A percentile compares a stretch with the other conserved stretches of the same genome.
These are phyloP conservation scores for Solanum boliviense DNA, from an alignment of 257 asterid genomes.

Conservation along the genomic window DNA sequence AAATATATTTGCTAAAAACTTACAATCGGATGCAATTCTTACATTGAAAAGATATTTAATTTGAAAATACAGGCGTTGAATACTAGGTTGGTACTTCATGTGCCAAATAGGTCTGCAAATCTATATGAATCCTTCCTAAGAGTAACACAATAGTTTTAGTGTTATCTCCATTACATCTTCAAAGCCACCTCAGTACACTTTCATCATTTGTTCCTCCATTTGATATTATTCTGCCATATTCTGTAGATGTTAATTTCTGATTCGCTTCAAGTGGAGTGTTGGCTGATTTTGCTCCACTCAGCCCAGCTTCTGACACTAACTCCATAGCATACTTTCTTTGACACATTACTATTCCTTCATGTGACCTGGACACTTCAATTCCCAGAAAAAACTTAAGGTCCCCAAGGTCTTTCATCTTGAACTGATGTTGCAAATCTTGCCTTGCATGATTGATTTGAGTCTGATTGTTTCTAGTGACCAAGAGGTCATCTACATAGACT, in stretches of 20 bases:
- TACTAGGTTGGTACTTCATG: neutral
- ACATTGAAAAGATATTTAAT: neutral
- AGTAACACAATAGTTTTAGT: neutral
- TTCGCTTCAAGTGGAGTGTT: neutral
- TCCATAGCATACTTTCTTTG: no score
- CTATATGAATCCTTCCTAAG: neutral
- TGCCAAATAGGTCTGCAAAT: neutral
- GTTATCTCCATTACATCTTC: neutral
- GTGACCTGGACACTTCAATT: neutral
- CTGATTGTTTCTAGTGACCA: neutral
- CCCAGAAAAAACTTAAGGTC: neutral
- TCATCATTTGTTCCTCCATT: neutral
- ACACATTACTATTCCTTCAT: neutral
- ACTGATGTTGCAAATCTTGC: neutral
- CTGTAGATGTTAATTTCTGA: neutral
- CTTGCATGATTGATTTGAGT: no score
- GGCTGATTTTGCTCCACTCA: neutral
- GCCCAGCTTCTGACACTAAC: neutral
- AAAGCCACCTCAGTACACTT: neutral
- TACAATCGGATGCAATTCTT: no score
- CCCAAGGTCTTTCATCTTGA: neutral
- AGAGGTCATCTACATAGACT: neutral
- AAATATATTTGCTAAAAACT: neutral
- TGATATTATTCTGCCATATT: no score
- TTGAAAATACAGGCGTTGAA: neutral